Percentiles rank a stretch among this genome's conserved stretches.
phyloP scores from a whole-genome alignment of 2,329 filamentous ascomycete species.

The Neofusicoccum umdonicola region DNA sequence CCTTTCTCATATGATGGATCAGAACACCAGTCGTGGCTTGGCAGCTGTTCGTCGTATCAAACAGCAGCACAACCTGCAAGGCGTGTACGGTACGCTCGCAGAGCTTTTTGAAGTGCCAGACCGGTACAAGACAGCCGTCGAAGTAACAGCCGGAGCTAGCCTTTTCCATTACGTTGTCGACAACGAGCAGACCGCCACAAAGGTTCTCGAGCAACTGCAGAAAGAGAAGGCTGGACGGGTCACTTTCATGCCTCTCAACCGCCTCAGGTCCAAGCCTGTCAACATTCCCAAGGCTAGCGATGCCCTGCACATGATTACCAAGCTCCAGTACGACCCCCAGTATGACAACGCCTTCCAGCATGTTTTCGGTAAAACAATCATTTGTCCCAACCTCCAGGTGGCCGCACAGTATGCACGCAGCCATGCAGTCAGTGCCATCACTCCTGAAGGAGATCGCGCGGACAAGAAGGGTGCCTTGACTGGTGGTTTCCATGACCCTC shows the following conservation, averaged over 20 bases:
- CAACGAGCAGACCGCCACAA: slow-evolving; percentile 80
- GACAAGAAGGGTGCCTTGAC: slow-evolving; percentile 95
- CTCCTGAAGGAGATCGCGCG: slow-evolving; percentile 87
- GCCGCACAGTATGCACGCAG: slow-evolving; percentile 89
- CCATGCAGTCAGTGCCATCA: slow-evolving; percentile 89
- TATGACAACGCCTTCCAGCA: slow-evolving; percentile 89
- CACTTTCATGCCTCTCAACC: slow-evolving; percentile 91
- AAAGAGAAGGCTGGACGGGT: slow-evolving; percentile 79
- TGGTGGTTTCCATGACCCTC: slow-evolving; percentile 86
- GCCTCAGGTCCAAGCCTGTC: slow-evolving; percentile 66
- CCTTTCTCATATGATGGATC: slow-evolving; percentile 83
- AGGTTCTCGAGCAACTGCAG: slow-evolving; percentile 75
- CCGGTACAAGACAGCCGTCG: slow-evolving; percentile 81
- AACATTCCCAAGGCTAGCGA: slow-evolving; percentile 85
- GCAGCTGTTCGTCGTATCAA: slow-evolving; percentile 84
- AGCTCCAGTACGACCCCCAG: slow-evolving; percentile 71
- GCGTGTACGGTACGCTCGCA: slow-evolving; percentile 87
- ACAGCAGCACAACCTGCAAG: slow-evolving; percentile 72
- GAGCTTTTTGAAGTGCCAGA: slow-evolving; percentile 88
- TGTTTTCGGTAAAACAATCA: slow-evolving; percentile 92
- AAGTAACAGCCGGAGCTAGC: slow-evolving; percentile 88
- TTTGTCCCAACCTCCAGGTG: slow-evolving; percentile 85
- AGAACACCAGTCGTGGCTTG: slow-evolving; percentile 79
- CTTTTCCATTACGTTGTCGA: slow-evolving; percentile 97
- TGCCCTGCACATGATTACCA: slow-evolving; percentile 81